phyloP scores from a whole-genome alignment of 495 filamentous ascomycete species.

The Penicillium salamii region DNA sequence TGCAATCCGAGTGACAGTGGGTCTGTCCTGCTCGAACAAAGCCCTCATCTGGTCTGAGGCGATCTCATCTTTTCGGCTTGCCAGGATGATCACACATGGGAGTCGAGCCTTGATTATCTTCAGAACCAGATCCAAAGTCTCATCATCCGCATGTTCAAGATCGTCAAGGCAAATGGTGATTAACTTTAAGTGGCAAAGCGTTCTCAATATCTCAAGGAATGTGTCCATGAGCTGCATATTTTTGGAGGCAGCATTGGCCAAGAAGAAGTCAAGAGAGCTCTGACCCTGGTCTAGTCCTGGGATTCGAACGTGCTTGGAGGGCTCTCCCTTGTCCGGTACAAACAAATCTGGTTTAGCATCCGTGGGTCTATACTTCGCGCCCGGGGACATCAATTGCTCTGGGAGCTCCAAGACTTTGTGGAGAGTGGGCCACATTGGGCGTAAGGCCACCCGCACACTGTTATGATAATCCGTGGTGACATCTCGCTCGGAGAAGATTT shows the following conservation, averaged over 20 bases:
- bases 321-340: slow-evolving; percentile 31
- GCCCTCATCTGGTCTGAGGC: slow-evolving; percentile 40
- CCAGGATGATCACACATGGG: slow-evolving; percentile 73
- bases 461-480: slow-evolving; percentile 81
- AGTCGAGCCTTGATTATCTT: slow-evolving; percentile 70
- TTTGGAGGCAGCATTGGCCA: slow-evolving; percentile 64
- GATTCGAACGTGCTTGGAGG: slow-evolving; percentile 32
- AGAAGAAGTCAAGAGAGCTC: slow-evolving; percentile 67
- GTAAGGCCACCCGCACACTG: slow-evolving; percentile 66
- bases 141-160: slow-evolving; percentile 81
- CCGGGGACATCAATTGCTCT: slow-evolving; percentile 60
- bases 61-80: slow-evolving; percentile 40
- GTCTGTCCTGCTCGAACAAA: slow-evolving; percentile 37
- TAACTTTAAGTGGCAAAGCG: slow-evolving; percentile 72
- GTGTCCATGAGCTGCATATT: slow-evolving; percentile 79
- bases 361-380: slow-evolving; percentile 36
- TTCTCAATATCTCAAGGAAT: slow-evolving; percentile 77
- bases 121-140: slow-evolving; percentile 74
- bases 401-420: slow-evolving; percentile 77
- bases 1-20: slow-evolving; percentile 61
- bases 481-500: slow-evolving; percentile 88
- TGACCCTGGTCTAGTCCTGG: slow-evolving; percentile 42
- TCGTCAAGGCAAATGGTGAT: slow-evolving; percentile 85
- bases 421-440: slow-evolving; percentile 74
- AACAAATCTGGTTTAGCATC: slow-evolving; percentile 27